Base-by-base conservation (phyloP, 495 filamentous ascomycete species). In the Cenococcum geophilum region DNA sequence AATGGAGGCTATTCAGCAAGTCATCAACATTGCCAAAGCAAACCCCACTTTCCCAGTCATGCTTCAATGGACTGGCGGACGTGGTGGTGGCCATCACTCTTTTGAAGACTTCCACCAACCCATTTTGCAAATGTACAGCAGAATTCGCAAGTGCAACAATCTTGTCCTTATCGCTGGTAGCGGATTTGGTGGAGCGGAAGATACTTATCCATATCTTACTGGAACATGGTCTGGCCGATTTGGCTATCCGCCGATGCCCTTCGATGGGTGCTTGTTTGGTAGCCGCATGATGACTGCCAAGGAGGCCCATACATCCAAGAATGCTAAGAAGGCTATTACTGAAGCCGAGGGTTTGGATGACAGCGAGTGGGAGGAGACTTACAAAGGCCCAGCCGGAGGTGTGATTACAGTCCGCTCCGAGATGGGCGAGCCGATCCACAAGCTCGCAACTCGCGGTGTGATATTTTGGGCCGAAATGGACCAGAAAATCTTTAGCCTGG, bases 351-450 rank as follows among this genome's bases (percentile, higher is more conserved):
- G 93, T 64, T 79, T 96, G 18, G 89, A 91, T 52, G 92, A 98
- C 69, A 74, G 76, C 63, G 83, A 95, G 59, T 98, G 93, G 93
- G 93, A 97, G 77, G 89, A 95, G 78, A 97, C 92, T 14, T 97
- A 97, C 80, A 92, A 93, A 73, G 86, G 89, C 4, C 76, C 89
- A 42, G 87, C 91, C 48, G 93, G 93, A 70, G 93, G 93, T 69
- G 86, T 98, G 32, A 89, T 98, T 68, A 97, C 93, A n/a, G 92
- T 98, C 43, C 79, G 89, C 58, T 98, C 93, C 5, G 93, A 98
- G 73, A 98, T 98, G 93, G 93, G 93, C 40, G 93, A 98, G 77
- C 93, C 93, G 10, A 98, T 98, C 62, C 93, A 98, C 79, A 97
- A 97, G 76, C 80, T 98, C 60, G 93, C 93, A 22, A 98, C 93